Percentiles rank a stretch among this genome's conserved stretches.
Evolutionary conservation across 768 basidiomycete species (phyloP).

Genomic region (Boletus rubescentipes): DNA sequence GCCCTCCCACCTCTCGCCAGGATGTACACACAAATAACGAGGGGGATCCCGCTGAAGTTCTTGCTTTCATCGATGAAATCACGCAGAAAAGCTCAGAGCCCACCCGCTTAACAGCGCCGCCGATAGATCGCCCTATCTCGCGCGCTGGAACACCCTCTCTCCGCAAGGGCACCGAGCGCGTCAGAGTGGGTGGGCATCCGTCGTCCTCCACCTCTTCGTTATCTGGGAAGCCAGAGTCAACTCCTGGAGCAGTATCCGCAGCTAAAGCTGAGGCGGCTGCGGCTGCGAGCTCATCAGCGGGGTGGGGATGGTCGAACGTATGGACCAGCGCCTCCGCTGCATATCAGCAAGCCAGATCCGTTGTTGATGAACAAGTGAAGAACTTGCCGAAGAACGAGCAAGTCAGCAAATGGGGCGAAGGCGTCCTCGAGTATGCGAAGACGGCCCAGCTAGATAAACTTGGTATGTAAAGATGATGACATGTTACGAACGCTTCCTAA

Average conservation of each 20-base stretch:
- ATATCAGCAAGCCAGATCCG: constrained; percentile 81
- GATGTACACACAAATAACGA: constrained; percentile 37
- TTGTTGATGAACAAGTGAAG: constrained; percentile 93
- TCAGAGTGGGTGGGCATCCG: constrained; percentile 54
- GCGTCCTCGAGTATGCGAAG: constrained; percentile 85
- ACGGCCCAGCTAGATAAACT: constrained; percentile 87
- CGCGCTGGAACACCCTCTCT: constrained; percentile 70
- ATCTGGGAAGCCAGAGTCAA: constrained; percentile 30
- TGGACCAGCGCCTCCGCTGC: constrained; percentile 87
- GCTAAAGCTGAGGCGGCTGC: constrained; percentile 20
- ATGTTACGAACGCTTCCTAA: neutral
- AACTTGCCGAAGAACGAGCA: constrained; percentile 82
- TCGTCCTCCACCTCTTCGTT: constrained; percentile 45
- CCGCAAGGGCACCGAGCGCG: constrained; percentile 75
- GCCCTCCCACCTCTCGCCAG: constrained; percentile 26
- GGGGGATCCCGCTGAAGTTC: constrained; percentile 77
- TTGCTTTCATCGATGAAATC: constrained; percentile 93
- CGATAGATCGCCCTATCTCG: constrained; percentile 57
- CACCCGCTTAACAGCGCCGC: constrained; percentile 53
- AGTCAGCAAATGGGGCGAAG: constrained; percentile 86
- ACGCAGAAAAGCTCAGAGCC: constrained; percentile 88
- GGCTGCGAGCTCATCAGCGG: constrained; percentile 25
- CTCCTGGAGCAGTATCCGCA: constrained; percentile 28
- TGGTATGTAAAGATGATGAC: constrained; percentile 48
- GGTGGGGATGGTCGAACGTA: constrained; percentile 86